These are phyloP conservation scores for Pseudogymnoascus sp. DNA, from an alignment of 2,329 filamentous ascomycete species.

Conservation along the genomic window DNA sequence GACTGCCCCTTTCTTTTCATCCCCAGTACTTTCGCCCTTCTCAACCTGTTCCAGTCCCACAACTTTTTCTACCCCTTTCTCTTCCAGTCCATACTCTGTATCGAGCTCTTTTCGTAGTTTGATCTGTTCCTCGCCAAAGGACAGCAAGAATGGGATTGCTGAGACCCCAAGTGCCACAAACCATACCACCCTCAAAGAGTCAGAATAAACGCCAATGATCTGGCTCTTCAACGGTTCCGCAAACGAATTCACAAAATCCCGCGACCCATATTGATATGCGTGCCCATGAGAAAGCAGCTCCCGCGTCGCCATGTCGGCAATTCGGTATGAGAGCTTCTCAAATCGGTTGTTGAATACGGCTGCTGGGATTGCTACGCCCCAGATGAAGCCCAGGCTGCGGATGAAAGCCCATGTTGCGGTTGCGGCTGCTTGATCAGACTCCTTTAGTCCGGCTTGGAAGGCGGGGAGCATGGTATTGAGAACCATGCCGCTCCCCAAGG, in stretches of 20 bases:
- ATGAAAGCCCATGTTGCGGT: slow-evolving; percentile 18
- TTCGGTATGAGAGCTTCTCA: background rate
- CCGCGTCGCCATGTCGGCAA: background rate
- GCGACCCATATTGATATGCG: background rate
- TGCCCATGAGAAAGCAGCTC: background rate
- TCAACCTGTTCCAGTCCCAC: background rate
- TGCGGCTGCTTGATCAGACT: slow-evolving; percentile 26
- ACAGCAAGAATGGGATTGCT: slow-evolving; percentile 28
- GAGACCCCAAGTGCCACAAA: slow-evolving; percentile 29
- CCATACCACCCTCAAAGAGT: slow-evolving; percentile 33
- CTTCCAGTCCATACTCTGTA: slow-evolving; percentile 34
- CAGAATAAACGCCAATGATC: slow-evolving; percentile 29
- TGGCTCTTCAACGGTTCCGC: slow-evolving; percentile 15
- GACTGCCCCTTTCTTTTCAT: background rate
- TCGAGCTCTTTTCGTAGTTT: slow-evolving; percentile 32
- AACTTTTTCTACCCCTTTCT: slow-evolving; percentile 13
- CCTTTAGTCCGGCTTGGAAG: slow-evolving; percentile 33
- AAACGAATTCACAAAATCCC: slow-evolving; percentile 4
- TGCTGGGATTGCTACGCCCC: slow-evolving; percentile 27
- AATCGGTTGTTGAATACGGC: slow-evolving; percentile 4
- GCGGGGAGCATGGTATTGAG: slow-evolving; percentile 37
- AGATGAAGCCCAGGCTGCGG: slow-evolving; percentile 37
- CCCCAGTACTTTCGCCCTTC: background rate
- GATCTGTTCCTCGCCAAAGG: slow-evolving; percentile 31
- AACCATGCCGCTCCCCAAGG: slow-evolving; percentile 36